These are phyloP conservation scores for Tricholoma bakamatsutake DNA, from an alignment of 768 basidiomycete genomes.

Conservation along the genomic window DNA sequence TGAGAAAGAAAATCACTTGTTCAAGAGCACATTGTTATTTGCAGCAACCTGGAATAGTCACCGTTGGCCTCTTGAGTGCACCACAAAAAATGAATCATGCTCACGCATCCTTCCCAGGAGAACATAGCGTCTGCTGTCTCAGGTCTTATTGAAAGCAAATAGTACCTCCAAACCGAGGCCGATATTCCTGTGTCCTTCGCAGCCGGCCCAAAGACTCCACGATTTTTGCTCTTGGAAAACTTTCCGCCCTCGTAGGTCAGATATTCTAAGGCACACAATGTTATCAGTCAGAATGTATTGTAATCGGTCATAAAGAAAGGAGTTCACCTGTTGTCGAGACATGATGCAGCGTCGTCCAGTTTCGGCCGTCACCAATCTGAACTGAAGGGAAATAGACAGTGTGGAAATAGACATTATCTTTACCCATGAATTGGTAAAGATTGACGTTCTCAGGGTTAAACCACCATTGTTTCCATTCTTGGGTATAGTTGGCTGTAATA, in stretches of 20 bases:
- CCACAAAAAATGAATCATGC: constrained; percentile 15
- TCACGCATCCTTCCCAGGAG: constrained; percentile 91
- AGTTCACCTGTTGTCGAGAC: constrained; percentile 86
- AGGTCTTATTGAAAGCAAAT: constrained; percentile 86
- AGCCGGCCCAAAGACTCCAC: constrained; percentile 94
- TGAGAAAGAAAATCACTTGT: constrained; percentile 53
- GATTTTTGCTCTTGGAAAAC: constrained; percentile 95
- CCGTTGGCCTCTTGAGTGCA: constrained; percentile 5
- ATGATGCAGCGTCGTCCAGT: constrained; percentile 94
- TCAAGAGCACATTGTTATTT: constrained; percentile 90
- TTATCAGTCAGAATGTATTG: neutral
- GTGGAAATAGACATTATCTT: constrained; percentile 99
- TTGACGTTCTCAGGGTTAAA: constrained; percentile 83
- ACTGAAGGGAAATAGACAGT: constrained; percentile 92
- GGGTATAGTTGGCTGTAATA: constrained; percentile 92
- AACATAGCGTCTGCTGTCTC: constrained; percentile 95
- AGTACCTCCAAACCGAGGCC: constrained; percentile 95
- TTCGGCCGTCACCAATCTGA: constrained; percentile 79
- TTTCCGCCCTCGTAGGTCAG: constrained; percentile 98
- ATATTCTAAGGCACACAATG: constrained; percentile 55
- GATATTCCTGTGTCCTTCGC: constrained; percentile 93
- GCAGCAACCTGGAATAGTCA: constrained; percentile 59
- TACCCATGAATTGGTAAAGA: constrained; percentile 99
- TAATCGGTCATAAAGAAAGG: neutral
- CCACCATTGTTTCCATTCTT: constrained; percentile 98